Percentiles rank a stretch among this genome's conserved stretches.
phyloP scores from a whole-genome alignment of 139 green algal species.

The Yamagishiella unicocca region DNA sequence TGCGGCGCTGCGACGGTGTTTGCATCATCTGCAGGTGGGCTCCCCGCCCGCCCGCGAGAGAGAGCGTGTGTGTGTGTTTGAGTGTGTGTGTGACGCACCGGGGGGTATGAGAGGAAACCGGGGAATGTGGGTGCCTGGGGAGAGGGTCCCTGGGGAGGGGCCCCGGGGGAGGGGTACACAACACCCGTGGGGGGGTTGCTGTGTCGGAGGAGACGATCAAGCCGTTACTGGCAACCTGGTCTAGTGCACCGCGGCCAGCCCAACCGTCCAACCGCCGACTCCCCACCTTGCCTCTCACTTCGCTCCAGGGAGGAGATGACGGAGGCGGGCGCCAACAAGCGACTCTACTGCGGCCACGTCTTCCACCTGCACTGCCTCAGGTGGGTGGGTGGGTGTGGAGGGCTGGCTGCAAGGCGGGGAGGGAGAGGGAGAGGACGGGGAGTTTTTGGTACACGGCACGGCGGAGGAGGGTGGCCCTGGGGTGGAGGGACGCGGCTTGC shows the following conservation, averaged over 20 bases:
- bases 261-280: background rate
- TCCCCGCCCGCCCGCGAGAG: no score
- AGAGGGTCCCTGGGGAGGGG: background rate
- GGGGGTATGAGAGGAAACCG: no score
- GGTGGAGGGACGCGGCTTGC: no score
- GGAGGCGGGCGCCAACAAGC: constrained; percentile 82
- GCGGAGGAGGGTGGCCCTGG: no score
- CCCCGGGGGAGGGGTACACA: background rate
- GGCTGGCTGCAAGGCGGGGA: background rate
- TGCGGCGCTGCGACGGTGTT: constrained; percentile 86
- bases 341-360: constrained; percentile 92
- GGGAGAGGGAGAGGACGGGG: background rate
- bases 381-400: constrained; percentile 35
- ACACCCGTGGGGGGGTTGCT: background rate
- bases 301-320: constrained; percentile 53
- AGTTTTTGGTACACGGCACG: no score
- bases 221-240: background rate
- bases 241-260: background rate
- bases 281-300: background rate
- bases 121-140: background rate
- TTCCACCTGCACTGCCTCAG: constrained; percentile 98
- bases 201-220: constrained; percentile 43
- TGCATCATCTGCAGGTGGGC: constrained; percentile 98
- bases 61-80: background rate
- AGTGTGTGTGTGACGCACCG: background rate